Conservation (phyloP, 495 filamentous ascomycete genomes). For the Cudoniella acicularis region DNA sequence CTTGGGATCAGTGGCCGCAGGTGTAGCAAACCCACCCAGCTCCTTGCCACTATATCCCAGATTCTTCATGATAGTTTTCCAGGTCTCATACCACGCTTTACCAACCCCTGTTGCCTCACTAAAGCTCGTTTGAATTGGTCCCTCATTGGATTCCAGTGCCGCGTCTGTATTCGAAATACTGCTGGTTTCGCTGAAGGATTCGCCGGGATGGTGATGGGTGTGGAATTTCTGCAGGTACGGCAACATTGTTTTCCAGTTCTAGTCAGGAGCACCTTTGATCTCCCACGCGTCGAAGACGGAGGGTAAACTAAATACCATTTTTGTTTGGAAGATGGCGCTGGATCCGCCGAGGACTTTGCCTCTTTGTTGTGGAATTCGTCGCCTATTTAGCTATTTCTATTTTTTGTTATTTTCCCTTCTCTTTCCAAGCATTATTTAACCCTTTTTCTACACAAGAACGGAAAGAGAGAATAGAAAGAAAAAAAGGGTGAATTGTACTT, state of each 20-base stretch:
- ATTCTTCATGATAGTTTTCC: conserved; percentile 30
- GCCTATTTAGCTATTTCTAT: conserved; percentile 4
- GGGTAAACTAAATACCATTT: background rate
- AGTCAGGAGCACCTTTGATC: conserved; percentile 35
- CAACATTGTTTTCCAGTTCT: conserved; percentile 31
- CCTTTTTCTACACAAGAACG: too few species aligned
- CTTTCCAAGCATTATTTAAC: too few species aligned
- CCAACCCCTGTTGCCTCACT: conserved; percentile 32
- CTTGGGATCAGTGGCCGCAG: conserved; percentile 38
- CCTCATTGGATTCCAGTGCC: conserved; percentile 27
- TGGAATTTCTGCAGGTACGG: conserved; percentile 39
- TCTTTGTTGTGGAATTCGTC: conserved; percentile 2
- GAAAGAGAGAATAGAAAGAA: too few species aligned
- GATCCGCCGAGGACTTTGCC: conserved; percentile 8
- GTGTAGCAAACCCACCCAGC: conserved; percentile 44
- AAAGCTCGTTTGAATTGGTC: conserved; percentile 40
- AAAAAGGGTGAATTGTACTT: too few species aligned
- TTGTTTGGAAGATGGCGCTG: conserved; percentile 5
- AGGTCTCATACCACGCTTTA: conserved; percentile 36
- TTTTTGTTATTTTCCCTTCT: too few species aligned
- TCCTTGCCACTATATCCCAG: conserved; percentile 35
- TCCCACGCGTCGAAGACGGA: conserved; percentile 30
- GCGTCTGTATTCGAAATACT: conserved; percentile 34
- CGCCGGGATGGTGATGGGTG: conserved; percentile 28
- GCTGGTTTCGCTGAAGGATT: conserved; percentile 28